phyloP scores from a whole-genome alignment of 2,329 filamentous ascomycete genomes.

The Ophiostoma piceae region DNA sequence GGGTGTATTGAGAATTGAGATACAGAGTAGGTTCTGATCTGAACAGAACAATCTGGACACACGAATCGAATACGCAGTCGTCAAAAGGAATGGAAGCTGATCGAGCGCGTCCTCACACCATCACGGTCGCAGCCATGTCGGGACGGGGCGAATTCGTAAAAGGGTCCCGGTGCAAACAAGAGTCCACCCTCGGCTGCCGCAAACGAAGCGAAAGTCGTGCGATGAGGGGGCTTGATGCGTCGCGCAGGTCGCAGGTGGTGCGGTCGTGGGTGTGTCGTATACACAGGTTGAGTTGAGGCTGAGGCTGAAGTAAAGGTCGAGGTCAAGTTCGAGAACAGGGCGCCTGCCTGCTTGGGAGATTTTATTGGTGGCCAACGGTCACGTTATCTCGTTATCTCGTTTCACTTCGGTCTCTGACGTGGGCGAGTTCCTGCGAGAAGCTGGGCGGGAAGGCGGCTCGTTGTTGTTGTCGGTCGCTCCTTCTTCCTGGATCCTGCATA shows the following conservation, averaged over 20 bases:
- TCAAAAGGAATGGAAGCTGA: conserved; percentile 8
- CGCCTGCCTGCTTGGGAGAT: not conserved
- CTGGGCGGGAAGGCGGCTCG: conserved; percentile 1
- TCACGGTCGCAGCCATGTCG: conserved; percentile 26
- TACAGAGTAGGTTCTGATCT: no score
- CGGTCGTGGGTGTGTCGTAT: not conserved
- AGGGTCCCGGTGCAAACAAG: conserved; percentile 6
- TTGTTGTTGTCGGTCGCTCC: conserved; percentile 16
- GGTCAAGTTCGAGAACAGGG: not conserved
- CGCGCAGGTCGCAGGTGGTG: not conserved
- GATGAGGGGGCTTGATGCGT: conserved; percentile 2
- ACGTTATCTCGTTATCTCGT: conserved; percentile 7
- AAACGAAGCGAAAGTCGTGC: conserved; percentile 5
- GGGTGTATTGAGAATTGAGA: not conserved
- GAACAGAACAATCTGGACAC: no score
- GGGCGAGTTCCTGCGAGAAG: not conserved
- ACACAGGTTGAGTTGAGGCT: not conserved
- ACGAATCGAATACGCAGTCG: not conserved
- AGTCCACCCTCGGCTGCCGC: conserved; percentile 13
- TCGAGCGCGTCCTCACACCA: conserved; percentile 25
- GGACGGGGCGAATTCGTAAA: not conserved
- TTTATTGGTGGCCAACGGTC: not conserved
- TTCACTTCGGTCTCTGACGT: not conserved
- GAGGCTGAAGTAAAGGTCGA: not conserved
- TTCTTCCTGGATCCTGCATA: conserved; percentile 7